These are phyloP conservation scores for Chlorencoelia australis DNA, from an alignment of 2,329 filamentous ascomycete species.

Conservation along the genomic window DNA sequence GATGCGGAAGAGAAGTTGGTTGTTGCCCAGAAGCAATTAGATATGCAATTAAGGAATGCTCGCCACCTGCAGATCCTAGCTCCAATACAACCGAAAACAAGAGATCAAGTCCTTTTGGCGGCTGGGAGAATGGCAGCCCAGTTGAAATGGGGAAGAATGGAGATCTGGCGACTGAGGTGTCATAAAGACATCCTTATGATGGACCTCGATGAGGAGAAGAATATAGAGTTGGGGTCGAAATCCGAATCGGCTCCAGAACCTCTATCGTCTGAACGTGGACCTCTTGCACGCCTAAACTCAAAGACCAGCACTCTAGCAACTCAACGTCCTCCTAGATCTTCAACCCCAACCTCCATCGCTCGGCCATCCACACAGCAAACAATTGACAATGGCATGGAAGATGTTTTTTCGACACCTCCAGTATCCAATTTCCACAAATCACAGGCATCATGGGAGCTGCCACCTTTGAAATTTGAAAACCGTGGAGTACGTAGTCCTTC, in stretches of 20 bases:
- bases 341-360: constrained; percentile 24
- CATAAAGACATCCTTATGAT: constrained; percentile 79
- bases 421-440: constrained; percentile 34
- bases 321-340: constrained; percentile 31
- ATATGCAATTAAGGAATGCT: constrained; percentile 76
- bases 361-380: constrained; percentile 27
- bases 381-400: constrained; percentile 32
- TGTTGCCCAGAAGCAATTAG: constrained; percentile 64
- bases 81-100: constrained; percentile 81
- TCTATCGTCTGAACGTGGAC: constrained; percentile 23
- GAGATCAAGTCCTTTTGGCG: constrained; percentile 76
- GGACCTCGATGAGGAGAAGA: constrained; percentile 71
- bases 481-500: constrained; percentile 32
- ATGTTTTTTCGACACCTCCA: constrained; percentile 41
- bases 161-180: constrained; percentile 86
- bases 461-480: constrained; percentile 30
- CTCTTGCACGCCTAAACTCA: constrained; percentile 26
- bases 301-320: constrained; percentile 28
- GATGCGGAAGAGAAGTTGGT: constrained; percentile 75
- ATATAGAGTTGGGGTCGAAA: constrained; percentile 15
- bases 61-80: constrained; percentile 82
- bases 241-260: constrained; percentile 12
- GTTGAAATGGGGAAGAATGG: constrained; percentile 86
- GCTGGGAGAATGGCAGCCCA: constrained; percentile 79
- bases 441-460: constrained; percentile 36